phyloP scores from a whole-genome alignment of 2,329 filamentous ascomycete genomes.

The Oidium heveae region DNA sequence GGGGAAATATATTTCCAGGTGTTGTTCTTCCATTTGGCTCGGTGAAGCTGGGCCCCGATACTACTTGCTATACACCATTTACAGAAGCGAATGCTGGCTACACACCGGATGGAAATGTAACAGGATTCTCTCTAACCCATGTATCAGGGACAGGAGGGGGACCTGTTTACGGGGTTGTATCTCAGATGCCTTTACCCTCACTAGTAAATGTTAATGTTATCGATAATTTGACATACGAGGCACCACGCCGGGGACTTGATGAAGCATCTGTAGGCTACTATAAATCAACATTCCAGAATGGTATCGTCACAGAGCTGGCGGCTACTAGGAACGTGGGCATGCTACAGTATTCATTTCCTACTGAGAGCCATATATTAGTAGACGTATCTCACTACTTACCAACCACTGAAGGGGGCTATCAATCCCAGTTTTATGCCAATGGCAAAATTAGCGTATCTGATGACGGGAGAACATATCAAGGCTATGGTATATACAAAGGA shows the following conservation, averaged over 20 bases:
- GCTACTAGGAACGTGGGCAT: slow-evolving; percentile 30
- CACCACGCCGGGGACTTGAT: slow-evolving; percentile 23
- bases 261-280: slow-evolving; percentile 34
- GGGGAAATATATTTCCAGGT: slow-evolving; percentile 6
- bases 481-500: slow-evolving; percentile 2
- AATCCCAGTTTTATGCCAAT: slow-evolving; percentile 2
- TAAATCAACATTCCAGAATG: slow-evolving; percentile 26
- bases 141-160: slow-evolving; percentile 2
- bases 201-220: slow-evolving; percentile 1
- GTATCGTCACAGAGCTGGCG: slow-evolving; percentile 29
- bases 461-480: slow-evolving; percentile 1
- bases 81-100: slow-evolving; percentile 22
- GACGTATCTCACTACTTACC: slow-evolving; percentile 40
- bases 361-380: slow-evolving; percentile 20
- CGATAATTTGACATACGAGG: slow-evolving; percentile 21
- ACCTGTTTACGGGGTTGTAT: slow-evolving; percentile 2
- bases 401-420: slow-evolving; percentile 14
- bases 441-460: slow-evolving; percentile 1
- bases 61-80: slow-evolving; percentile 1
- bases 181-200: slow-evolving; percentile 13
- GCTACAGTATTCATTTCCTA: slow-evolving; percentile 32
- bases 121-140: slow-evolving; percentile 2
- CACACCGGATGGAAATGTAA: slow-evolving; percentile 7
- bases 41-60: slow-evolving; percentile 7
- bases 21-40: slow-evolving; percentile 7